Evolutionary conservation across 2,329 filamentous ascomycete species (phyloP).

Genomic region (Camillea tinctor): DNA sequence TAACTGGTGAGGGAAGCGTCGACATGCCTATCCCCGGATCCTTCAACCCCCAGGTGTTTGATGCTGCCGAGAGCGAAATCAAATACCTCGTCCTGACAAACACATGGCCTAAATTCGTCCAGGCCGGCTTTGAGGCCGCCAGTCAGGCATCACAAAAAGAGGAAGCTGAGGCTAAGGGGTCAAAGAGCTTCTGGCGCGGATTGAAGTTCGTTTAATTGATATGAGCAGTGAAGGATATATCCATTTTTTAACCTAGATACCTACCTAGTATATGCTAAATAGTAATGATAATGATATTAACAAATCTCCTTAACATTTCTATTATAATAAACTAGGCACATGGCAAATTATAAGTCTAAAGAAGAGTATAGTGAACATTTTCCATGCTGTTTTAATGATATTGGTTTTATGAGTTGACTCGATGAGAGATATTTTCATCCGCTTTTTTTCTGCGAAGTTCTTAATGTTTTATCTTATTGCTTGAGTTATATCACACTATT

Average conservation of each 20-base stretch:
- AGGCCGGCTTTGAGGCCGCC: slow-evolving; percentile 5
- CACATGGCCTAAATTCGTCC: slow-evolving; percentile 62
- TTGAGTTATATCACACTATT: too few relatives aligned
- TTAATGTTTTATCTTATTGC: too few relatives aligned
- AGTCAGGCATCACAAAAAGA: slow-evolving; percentile 1
- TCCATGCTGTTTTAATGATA: too few relatives aligned
- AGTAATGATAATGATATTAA: not conserved
- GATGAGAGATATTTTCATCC: too few relatives aligned
- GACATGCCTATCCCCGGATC: slow-evolving; percentile 37
- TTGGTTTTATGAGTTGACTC: too few relatives aligned
- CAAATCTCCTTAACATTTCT: too few relatives aligned
- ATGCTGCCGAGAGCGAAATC: slow-evolving; percentile 56
- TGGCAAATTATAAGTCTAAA: too few relatives aligned
- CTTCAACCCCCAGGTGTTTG: slow-evolving; percentile 56
- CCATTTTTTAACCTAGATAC: too few relatives aligned
- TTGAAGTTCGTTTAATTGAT: not conserved
- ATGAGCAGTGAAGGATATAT: not conserved
- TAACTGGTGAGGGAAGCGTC: slow-evolving; percentile 3
- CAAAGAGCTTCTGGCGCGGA: not conserved
- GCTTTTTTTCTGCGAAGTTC: too few relatives aligned
- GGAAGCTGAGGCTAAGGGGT: not conserved
- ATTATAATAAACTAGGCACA: too few relatives aligned
- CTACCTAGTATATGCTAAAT: not conserved
- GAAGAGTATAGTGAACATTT: too few relatives aligned
- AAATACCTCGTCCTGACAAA: slow-evolving; percentile 68